Evolutionary conservation across 768 basidiomycete genomes (phyloP).

Genomic region (Trametes villosa): DNA sequence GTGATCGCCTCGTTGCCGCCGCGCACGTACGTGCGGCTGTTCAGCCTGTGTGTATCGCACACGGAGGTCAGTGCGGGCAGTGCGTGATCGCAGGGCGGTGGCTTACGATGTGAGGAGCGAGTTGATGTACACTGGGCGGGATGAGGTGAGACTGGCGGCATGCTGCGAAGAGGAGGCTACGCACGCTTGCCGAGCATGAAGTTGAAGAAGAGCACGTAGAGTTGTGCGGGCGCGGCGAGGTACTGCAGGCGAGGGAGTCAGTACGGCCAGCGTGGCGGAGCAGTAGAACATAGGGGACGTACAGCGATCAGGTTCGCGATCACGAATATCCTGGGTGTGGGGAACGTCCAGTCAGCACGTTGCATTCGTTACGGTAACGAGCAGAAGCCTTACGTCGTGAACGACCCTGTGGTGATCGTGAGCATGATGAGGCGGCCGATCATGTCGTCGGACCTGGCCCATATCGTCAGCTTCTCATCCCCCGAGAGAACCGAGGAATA

Average conservation of each 20-base stretch:
- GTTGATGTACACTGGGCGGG: neutral
- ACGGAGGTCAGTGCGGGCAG: neutral
- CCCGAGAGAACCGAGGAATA: neutral
- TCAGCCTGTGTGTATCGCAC: neutral
- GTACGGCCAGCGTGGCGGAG: neutral
- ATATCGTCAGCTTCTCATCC: neutral
- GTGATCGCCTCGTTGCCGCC: neutral
- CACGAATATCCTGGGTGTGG: neutral
- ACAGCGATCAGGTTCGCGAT: conserved; percentile 3
- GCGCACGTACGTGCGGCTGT: neutral
- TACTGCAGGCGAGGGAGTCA: neutral
- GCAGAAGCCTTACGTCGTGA: neutral
- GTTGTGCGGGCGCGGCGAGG: neutral
- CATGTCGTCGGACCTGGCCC: conserved; percentile 3
- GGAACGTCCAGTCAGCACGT: neutral
- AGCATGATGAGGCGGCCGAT: conserved; percentile 5
- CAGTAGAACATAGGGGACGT: neutral
- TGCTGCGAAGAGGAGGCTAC: neutral
- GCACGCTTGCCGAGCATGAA: conserved; percentile 9
- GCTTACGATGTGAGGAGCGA: neutral
- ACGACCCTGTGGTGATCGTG: neutral
- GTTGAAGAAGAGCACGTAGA: conserved; percentile 4
- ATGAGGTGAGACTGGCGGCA: neutral
- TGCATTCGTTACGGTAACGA: neutral
- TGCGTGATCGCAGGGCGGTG: neutral